phyloP scores from a whole-genome alignment of 345 rosid species.

The Anacardium occidentale region DNA sequence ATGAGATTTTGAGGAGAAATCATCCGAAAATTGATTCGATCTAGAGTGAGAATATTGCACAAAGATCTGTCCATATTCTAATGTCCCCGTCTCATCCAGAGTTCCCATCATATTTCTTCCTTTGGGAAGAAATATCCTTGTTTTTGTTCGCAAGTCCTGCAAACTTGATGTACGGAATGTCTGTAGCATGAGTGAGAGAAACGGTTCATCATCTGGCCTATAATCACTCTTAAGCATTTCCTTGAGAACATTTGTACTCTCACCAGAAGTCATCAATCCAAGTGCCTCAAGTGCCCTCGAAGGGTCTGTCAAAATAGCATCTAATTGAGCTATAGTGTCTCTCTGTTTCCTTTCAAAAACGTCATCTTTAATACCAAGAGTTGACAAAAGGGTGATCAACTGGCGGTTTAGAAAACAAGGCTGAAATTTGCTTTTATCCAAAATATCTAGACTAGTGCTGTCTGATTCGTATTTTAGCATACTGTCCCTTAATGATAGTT shows the following conservation, averaged over 20 bases:
- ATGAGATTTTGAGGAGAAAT: slow-evolving; percentile 19
- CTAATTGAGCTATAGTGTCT: slow-evolving; percentile 38
- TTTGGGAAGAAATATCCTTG: slow-evolving; percentile 23
- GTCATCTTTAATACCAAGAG: slow-evolving; percentile 37
- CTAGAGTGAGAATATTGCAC: slow-evolving; percentile 22
- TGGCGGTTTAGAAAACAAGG: slow-evolving; percentile 49
- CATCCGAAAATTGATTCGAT: not conserved
- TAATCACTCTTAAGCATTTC: slow-evolving; percentile 28
- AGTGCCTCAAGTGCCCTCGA: slow-evolving; percentile 39
- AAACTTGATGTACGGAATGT: no score
- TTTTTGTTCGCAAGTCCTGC: not conserved
- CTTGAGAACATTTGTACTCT: slow-evolving; percentile 15
- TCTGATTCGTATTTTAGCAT: slow-evolving; percentile 42
- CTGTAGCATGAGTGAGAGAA: no score
- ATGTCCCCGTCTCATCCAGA: slow-evolving; percentile 28
- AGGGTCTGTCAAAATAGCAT: slow-evolving; percentile 40
- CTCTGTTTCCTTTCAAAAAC: slow-evolving; percentile 40
- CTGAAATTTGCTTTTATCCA: slow-evolving; percentile 44
- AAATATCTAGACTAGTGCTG: slow-evolving; percentile 38
- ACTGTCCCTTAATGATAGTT: slow-evolving; percentile 46
- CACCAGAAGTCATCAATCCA: slow-evolving; percentile 20
- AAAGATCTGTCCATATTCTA: slow-evolving; percentile 34
- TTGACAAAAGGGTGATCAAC: slow-evolving; percentile 41
- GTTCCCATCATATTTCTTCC: slow-evolving; percentile 32
- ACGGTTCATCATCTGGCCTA: not conserved